Evolutionary conservation across 1,284 basidiomycete genomes (phyloP), one percentile per base, ranked within the genome.

Genomic region (Bjerkandera adusta): DNA sequence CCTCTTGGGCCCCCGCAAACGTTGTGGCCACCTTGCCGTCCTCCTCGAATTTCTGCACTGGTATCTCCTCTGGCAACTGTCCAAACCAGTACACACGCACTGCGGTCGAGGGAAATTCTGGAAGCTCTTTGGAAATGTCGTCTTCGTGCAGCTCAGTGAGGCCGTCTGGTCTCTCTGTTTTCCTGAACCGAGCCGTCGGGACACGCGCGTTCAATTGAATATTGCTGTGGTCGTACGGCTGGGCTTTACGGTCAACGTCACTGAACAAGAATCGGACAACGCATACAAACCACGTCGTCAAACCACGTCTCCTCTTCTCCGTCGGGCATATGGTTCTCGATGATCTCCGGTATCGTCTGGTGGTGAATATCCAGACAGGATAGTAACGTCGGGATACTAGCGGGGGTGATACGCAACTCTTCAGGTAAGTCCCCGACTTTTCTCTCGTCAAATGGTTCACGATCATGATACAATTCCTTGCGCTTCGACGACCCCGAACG

Each of bases 191-290:
- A 15, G 15, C 24, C 7, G 27, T 5, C 8, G 25, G 26, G 11
- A 42, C 40, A 5, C 40, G 40, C 7, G 20, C 40, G 15, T 33
- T 12, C 16, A 13, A 18, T 5, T 30, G 30, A 6, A 7, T 5
- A 5, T 7, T 20, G 40, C 40, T 42, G 40, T 42, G 15, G 27
- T 42, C 40, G 16, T 30, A 33, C 5, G 40, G 26, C 40, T 42
- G 22, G 4, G 27, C 16, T n/a, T n/a, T n/a, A n/a, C n/a, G n/a
- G n/a, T n/a, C n/a, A 6, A 30, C n/a, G 35, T 36, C 8, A 20
- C 10, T 16, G 7, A 36, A 20, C 10, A n/a, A n/a, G 18, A 10
- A 16, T 7, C 10, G 18, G 8, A 10, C 18, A 8, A 36, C 10
- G 35, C 16, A 16, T 20, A 36, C 16, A n/a, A 18, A 40, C 38